phyloP scores from a whole-genome alignment of 2,329 filamentous ascomycete genomes.

The Pseudocercospora vitis region DNA sequence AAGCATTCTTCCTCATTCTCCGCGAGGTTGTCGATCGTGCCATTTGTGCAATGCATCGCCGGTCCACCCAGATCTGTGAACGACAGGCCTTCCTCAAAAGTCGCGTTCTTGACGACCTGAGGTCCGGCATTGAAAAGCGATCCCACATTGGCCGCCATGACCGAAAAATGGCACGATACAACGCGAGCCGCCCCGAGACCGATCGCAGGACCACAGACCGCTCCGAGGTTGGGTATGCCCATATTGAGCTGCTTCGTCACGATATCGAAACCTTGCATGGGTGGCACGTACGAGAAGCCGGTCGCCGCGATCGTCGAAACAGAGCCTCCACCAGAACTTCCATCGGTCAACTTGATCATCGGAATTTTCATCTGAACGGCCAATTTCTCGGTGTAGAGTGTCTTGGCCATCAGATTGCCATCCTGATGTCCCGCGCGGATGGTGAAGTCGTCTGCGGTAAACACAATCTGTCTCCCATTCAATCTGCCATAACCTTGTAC shows the following conservation, averaged over 20 bases:
- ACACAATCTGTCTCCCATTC: slow-evolving; percentile 55
- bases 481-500: slow-evolving; percentile 56
- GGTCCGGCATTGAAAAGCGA: slow-evolving; percentile 65
- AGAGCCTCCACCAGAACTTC: slow-evolving; percentile 62
- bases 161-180: slow-evolving; percentile 63
- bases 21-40: slow-evolving; percentile 65
- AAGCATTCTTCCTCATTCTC: slow-evolving; percentile 62
- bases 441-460: slow-evolving; percentile 65
- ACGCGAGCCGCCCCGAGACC: slow-evolving; percentile 63
- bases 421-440: slow-evolving; percentile 65
- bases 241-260: slow-evolving; percentile 58
- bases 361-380: slow-evolving; percentile 58
- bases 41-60: slow-evolving; percentile 62
- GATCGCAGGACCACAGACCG: slow-evolving; percentile 63
- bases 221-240: slow-evolving; percentile 65
- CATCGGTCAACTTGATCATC: slow-evolving; percentile 65
- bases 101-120: slow-evolving; percentile 61
- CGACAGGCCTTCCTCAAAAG: slow-evolving; percentile 62
- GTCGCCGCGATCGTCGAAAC: slow-evolving; percentile 59
- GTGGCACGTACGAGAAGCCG: slow-evolving; percentile 62
- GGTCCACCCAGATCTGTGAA: slow-evolving; percentile 62
- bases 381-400: slow-evolving; percentile 62
- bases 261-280: slow-evolving; percentile 56
- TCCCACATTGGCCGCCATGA: slow-evolving; percentile 65
- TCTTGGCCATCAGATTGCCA: slow-evolving; percentile 57